Evolutionary conservation across 2,329 filamentous ascomycete species (phyloP), one percentile per base, ranked within the genome.

Genomic region (Microcyclosporella mali): DNA sequence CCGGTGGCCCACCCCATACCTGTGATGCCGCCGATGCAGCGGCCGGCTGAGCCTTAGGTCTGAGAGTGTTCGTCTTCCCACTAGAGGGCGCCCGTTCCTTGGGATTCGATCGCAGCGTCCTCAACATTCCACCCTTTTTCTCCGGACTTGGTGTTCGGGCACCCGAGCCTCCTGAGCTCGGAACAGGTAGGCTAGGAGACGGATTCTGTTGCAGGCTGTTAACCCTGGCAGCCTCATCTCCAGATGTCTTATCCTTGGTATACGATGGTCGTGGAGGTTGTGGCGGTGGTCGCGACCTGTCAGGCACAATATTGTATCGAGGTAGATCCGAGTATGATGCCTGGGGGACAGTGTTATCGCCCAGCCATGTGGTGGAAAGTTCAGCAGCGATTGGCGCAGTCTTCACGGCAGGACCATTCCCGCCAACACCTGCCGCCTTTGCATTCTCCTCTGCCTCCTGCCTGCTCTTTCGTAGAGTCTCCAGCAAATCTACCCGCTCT

Each of bases 401-500:
- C 36, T 49, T 55, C 40, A 51, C 50, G 46, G 45, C 14, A 36
- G 41, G 21, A 28, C 36, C 30, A 16, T 44, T 33, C 32, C 46
- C 39, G 37, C 40, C 45, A 12, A 36, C 33, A 18, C 31, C 40
- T 17, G 45, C 49, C 33, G 43, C 49, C 45, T 58, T 58, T 7
- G 59, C 56, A 21, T 67, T 63, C 49, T 70, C 58, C 56, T 66
- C 67, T 7, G 69, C 70, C 35, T 81, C 78, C 48, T 74, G 68
- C 25, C 78, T 70, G 56, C 79, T 84, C 51, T 84, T 72, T 47
- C 82, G 79, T 44, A 97, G 70, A 6, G 89, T 84, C 60, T 92
- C 84, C 6, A 97, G 74, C 27, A 97, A 72, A 61, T 95, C 88
- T 38, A 95, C 87, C 37, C 89, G 79, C 66, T 97, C 90, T 64